phyloP scores from a whole-genome alignment of 106 monocot genomes.

The Acorus calamus region DNA sequence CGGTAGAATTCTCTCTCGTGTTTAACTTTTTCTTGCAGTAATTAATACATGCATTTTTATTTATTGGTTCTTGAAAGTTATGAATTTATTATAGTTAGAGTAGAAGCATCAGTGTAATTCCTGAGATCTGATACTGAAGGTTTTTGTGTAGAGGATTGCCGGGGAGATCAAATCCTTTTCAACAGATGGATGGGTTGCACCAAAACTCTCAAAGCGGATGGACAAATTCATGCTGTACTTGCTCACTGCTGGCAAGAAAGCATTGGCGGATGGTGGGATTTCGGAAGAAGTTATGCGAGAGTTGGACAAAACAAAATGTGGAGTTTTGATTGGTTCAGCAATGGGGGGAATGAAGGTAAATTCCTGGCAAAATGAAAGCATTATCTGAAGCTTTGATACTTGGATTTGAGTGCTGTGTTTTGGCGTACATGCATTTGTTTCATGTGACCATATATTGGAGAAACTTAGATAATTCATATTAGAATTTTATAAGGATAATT shows the following conservation, averaged over 20 bases:
- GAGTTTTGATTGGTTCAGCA: conserved; percentile 69
- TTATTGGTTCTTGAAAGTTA: neutral
- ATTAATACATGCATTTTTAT: neutral
- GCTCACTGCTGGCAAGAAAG: conserved; percentile 74
- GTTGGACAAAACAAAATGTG: conserved; percentile 62
- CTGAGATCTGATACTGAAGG: neutral
- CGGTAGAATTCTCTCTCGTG: conserved; percentile 25
- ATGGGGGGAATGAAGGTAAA: conserved; percentile 84
- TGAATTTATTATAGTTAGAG: neutral
- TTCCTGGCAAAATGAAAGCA: too few relatives aligned
- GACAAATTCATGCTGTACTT: conserved; percentile 83
- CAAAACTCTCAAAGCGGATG: conserved; percentile 64
- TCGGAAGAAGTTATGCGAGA: conserved; percentile 48
- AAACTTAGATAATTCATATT: too few relatives aligned
- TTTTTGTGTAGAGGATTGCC: conserved; percentile 55
- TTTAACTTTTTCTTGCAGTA: neutral
- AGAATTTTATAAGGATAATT: too few relatives aligned
- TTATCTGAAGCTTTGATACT: neutral
- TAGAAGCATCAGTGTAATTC: too few relatives aligned
- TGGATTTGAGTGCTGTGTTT: neutral
- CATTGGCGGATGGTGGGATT: conserved; percentile 54
- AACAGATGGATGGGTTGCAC: conserved; percentile 64
- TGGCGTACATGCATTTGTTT: neutral
- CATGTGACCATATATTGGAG: too few relatives aligned
- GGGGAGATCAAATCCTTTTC: conserved; percentile 78